Evolutionary conservation across 306 rosid genomes (phyloP).

Genomic region (Argentina anserina): DNA sequence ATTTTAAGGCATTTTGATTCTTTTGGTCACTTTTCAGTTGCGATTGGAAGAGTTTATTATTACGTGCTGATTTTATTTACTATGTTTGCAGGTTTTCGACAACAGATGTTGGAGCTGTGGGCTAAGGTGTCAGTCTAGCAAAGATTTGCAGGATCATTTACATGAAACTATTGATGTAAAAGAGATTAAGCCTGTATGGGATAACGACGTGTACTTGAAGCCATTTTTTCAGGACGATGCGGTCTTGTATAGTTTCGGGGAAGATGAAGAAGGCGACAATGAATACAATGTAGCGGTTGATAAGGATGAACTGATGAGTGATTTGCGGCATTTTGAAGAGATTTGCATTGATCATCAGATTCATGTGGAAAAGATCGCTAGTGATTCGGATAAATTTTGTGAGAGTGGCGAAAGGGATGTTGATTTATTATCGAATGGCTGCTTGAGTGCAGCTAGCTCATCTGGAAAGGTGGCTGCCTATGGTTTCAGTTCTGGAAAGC

Average conservation of each 20-base stretch:
- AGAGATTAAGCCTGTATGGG: conserved; percentile 50
- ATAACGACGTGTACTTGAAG: conserved; percentile 61
- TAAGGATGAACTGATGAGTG: conserved; percentile 45
- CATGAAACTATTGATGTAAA: conserved; percentile 44
- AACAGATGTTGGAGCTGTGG: conserved; percentile 83
- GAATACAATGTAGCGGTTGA: conserved; percentile 34
- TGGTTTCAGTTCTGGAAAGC: conserved; percentile 32
- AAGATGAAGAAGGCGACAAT: conserved; percentile 63
- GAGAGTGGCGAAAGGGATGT: conserved; percentile 22
- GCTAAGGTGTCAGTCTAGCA: conserved; percentile 41
- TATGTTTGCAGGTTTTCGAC: conserved; percentile 55
- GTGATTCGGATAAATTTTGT: conserved; percentile 16
- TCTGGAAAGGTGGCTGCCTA: conserved; percentile 28
- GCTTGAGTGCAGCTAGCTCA: conserved; percentile 34
- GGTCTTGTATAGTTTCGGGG: conserved; percentile 71
- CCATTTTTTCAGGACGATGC: conserved; percentile 76
- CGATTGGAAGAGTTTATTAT: neutral
- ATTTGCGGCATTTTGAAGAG: conserved; percentile 43
- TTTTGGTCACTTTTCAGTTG: neutral
- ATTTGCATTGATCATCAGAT: conserved; percentile 23
- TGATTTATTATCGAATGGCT: conserved; percentile 34
- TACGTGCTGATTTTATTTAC: neutral
- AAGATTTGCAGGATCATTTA: conserved; percentile 61
- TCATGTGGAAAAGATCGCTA: conserved; percentile 23
- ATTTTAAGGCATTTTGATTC: too few relatives aligned